Evolutionary conservation across 1,284 basidiomycete genomes (phyloP).

Genomic region (Cryptococcus sp.): DNA sequence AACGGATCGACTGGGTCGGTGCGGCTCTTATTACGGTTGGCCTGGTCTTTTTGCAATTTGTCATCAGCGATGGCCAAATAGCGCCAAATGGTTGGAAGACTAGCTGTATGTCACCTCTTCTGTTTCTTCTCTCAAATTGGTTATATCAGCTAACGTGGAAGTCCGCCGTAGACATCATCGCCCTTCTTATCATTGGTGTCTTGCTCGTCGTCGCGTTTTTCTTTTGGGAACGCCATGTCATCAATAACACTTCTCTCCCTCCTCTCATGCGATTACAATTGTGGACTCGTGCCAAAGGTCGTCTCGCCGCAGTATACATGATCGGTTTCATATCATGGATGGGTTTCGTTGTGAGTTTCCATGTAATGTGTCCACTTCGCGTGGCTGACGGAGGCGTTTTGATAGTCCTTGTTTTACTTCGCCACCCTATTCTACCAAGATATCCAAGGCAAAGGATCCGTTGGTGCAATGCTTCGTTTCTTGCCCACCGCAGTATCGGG

Average conservation of each 20-base stretch:
- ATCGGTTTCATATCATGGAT: constrained; percentile 72
- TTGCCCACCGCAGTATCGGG: constrained; percentile 75
- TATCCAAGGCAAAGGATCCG: constrained; percentile 38
- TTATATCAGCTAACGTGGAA: constrained; percentile 54
- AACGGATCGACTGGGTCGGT: constrained; percentile 79
- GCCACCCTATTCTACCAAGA: constrained; percentile 48
- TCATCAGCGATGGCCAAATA: constrained; percentile 70
- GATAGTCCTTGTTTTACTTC: constrained; percentile 40
- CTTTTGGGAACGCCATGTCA: constrained; percentile 67
- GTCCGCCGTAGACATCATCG: constrained; percentile 49
- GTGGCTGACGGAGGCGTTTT: neutral
- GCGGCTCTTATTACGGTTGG: constrained; percentile 71
- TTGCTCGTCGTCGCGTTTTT: constrained; percentile 64
- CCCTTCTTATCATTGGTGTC: constrained; percentile 65
- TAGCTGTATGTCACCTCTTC: constrained; percentile 59
- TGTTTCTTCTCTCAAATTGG: neutral
- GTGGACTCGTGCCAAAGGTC: constrained; percentile 67
- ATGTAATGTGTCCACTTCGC: neutral
- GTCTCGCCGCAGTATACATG: constrained; percentile 65
- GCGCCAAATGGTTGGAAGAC: constrained; percentile 74
- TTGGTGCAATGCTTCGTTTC: constrained; percentile 73
- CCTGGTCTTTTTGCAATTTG: constrained; percentile 75
- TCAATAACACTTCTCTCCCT: constrained; percentile 53
- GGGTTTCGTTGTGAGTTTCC: constrained; percentile 56
- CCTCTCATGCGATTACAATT: constrained; percentile 71